These are phyloP conservation scores for Canavalia gladiata DNA, from an alignment of 306 rosid genomes.

Conservation along the genomic window DNA sequence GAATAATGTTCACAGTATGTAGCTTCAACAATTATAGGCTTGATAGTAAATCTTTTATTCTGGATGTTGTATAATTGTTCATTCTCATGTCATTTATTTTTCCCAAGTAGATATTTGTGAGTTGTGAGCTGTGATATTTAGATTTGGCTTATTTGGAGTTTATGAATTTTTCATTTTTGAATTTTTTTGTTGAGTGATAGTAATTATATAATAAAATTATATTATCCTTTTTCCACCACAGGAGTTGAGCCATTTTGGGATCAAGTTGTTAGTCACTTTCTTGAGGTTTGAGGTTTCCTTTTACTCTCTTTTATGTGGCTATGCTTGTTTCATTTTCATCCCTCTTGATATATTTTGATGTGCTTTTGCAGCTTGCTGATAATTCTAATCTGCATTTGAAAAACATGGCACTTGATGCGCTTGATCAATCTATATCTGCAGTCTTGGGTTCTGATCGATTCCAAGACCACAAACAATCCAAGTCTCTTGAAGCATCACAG, in stretches of 20 bases:
- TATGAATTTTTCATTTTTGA: slow-evolving; percentile 29
- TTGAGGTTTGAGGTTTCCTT: slow-evolving; percentile 68
- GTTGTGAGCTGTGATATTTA: slow-evolving; percentile 41
- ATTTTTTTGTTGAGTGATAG: slow-evolving; percentile 16
- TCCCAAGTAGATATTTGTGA: slow-evolving; percentile 11
- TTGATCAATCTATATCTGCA: slow-evolving; percentile 94
- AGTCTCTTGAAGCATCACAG: slow-evolving; percentile 59
- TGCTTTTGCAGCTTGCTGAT: slow-evolving; percentile 83
- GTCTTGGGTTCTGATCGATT: slow-evolving; percentile 85
- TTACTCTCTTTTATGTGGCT: slow-evolving; percentile 30
- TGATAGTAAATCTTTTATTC: slow-evolving; percentile 32
- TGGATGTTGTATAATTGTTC: slow-evolving; percentile 41
- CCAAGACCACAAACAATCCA: slow-evolving; percentile 61
- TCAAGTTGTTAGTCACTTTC: slow-evolving; percentile 87
- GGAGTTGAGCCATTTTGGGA: slow-evolving; percentile 98
- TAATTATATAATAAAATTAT: slow-evolving; percentile 17
- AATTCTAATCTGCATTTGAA: slow-evolving; percentile 84
- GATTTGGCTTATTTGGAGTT: slow-evolving; percentile 12
- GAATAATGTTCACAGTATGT: slow-evolving; percentile 95
- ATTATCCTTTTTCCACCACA: slow-evolving; percentile 50
- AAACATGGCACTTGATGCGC: slow-evolving; percentile 91
- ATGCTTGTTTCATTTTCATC: slow-evolving; percentile 45
- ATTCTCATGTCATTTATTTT: slow-evolving; percentile 19
- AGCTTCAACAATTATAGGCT: slow-evolving; percentile 41
- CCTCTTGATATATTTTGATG: slow-evolving; percentile 44